A percentile compares a stretch with the other conserved stretches of the same genome.
Conservation (phyloP, 371 early-diverging fungal species). For the Mortierella sp. region DNA sequence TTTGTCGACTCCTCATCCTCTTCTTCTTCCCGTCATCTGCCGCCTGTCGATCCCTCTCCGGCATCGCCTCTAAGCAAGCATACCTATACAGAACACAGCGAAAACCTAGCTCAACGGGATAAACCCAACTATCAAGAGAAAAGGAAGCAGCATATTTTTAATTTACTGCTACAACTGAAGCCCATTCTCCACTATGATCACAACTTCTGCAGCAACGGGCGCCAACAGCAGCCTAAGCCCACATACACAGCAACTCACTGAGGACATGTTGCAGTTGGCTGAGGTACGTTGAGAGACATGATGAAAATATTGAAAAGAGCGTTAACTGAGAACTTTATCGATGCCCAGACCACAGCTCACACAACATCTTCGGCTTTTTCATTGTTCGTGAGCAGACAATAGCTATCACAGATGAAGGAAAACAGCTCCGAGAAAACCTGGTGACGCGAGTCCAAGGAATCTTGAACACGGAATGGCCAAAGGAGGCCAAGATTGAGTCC, state of each 20-base stretch:
- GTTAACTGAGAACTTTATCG: not conserved
- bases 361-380: not conserved
- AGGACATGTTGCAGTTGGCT: constrained; percentile 35
- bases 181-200: constrained; percentile 22
- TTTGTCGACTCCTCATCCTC: not conserved
- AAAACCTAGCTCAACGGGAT: too few species aligned
- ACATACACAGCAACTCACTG: constrained; percentile 34
- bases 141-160: not conserved
- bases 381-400: constrained; percentile 21
- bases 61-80: not conserved
- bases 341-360: not conserved
- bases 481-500: constrained; percentile 43
- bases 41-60: constrained; percentile 9
- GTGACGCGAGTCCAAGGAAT: constrained; percentile 52
- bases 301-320: too few species aligned
- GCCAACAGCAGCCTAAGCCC: constrained; percentile 5
- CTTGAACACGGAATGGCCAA: constrained; percentile 53
- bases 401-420: constrained; percentile 25
- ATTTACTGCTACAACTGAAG: not conserved
- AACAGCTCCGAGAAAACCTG: constrained; percentile 36
- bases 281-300: too few species aligned
- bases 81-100: too few species aligned
- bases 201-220: constrained; percentile 32
- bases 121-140: too few species aligned
- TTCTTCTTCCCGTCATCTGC: constrained; percentile 2